Conservation (phyloP, 495 filamentous ascomycete genomes). For the Jackrogersella minutella region DNA sequence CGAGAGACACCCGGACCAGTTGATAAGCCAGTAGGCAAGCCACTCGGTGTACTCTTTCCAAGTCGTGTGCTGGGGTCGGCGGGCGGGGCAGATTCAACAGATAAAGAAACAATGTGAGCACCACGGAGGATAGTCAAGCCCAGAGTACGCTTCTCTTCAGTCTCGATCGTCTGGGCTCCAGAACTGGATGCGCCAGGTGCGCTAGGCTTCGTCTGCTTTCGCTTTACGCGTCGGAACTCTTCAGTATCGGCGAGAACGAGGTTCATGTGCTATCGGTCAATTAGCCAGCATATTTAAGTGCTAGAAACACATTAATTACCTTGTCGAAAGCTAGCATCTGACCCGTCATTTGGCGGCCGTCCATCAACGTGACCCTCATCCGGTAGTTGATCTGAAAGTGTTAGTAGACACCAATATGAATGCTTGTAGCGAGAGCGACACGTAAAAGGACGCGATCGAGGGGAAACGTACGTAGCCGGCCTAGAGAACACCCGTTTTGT, state of each 20-base stretch:
- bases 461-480: conserved; percentile 88
- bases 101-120: conserved; percentile 89
- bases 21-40: conserved; percentile 70
- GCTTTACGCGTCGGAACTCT: conserved; percentile 95
- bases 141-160: conserved; percentile 95
- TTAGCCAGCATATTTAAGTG: conserved; percentile 28
- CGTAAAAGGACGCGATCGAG: conserved; percentile 11
- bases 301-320: conserved; percentile 56
- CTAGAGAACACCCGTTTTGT: conserved; percentile 68
- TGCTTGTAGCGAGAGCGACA: neutral
- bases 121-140: conserved; percentile 95
- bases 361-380: conserved; percentile 95
- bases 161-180: conserved; percentile 71
- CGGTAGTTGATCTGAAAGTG: conserved; percentile 90
- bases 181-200: conserved; percentile 69
- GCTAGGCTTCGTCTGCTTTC: conserved; percentile 79
- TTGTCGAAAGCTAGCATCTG: conserved; percentile 98
- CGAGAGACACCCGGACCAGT: conserved; percentile 91
- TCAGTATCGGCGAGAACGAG: conserved; percentile 98
- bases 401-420: conserved; percentile 45
- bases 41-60: conserved; percentile 76
- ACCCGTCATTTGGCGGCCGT: conserved; percentile 95
- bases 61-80: conserved; percentile 91
- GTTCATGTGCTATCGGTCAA: conserved; percentile 86
- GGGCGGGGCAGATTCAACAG: conserved; percentile 95